Percentiles rank a stretch among this genome's conserved stretches.
Evolutionary conservation across 805 yeast species (phyloP).

Genomic region (Yarrowia hollandica): DNA sequence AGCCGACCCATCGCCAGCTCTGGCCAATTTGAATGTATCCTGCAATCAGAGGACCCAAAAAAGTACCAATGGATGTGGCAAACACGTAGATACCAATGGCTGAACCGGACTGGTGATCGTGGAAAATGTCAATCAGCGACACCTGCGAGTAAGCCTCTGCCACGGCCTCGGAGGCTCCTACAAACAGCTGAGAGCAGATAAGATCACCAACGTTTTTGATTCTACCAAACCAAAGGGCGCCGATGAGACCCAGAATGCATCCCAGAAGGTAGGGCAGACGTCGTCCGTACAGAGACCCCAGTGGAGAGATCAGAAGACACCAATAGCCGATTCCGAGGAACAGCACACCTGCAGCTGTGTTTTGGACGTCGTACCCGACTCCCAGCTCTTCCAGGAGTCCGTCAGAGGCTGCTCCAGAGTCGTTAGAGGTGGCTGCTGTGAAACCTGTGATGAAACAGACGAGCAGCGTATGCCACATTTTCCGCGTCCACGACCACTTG

Average conservation of each 20-base stretch:
- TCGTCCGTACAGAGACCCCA: slow-evolving; percentile 68
- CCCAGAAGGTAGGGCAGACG: slow-evolving; percentile 64
- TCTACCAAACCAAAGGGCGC: slow-evolving; percentile 70
- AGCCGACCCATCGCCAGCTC: slow-evolving; percentile 77
- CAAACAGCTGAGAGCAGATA: slow-evolving; percentile 75
- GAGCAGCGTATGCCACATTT: slow-evolving; percentile 47
- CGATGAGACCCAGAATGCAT: slow-evolving; percentile 57
- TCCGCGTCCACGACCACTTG: slow-evolving; percentile 56
- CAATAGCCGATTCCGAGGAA: slow-evolving; percentile 69
- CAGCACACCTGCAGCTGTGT: slow-evolving; percentile 78
- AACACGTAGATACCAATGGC: slow-evolving; percentile 70
- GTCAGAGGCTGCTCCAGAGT: slow-evolving; percentile 71
- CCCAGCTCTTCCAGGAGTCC: slow-evolving; percentile 61
- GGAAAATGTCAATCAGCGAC: slow-evolving; percentile 68
- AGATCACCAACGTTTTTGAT: slow-evolving; percentile 58
- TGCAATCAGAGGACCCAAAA: slow-evolving; percentile 74
- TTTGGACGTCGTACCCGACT: slow-evolving; percentile 66
- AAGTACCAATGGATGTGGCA: slow-evolving; percentile 77
- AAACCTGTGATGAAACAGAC: slow-evolving; percentile 49
- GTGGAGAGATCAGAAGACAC: slow-evolving; percentile 64
- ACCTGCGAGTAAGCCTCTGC: slow-evolving; percentile 73
- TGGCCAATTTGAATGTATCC: slow-evolving; percentile 62
- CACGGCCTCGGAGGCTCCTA: slow-evolving; percentile 81
- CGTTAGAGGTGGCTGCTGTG: slow-evolving; percentile 61
- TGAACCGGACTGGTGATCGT: slow-evolving; percentile 74